Evolutionary conservation across 768 basidiomycete species (phyloP), one percentile per base, ranked within the genome.

Genomic region (Mycena capillaripes): DNA sequence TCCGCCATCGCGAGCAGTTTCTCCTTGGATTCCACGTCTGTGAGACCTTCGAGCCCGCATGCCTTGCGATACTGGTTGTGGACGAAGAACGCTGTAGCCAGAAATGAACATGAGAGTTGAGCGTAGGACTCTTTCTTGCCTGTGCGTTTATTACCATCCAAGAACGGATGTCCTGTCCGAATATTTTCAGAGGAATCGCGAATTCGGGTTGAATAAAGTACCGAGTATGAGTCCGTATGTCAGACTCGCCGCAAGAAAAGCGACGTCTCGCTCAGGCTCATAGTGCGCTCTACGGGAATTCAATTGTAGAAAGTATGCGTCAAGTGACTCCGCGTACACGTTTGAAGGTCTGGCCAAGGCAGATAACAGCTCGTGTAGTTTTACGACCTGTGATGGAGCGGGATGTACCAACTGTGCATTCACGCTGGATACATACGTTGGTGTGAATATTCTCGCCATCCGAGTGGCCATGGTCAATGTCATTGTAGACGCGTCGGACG

Each of bases 241-340:
- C 25, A 59, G 58, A 42, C 23, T 59, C 58, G 38, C 58, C 1
- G 38, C 58, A 6, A 59, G 58, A 59, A 42, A 59, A 38, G 58
- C 25, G 17, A 23, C 16, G 58, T 59, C 58, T 59, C 38, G 38
- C 23, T 59, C 58, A 16, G 58, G 58, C 58, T 59, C 58, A 25
- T 59, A 59, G 17, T 59, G 17, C 23, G 58, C 58, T 27, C 58
- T 59, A 27, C 17, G 38, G 27, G 6, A 38, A 17, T 12, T 44
- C 14, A 27, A n/a, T 23, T 23, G 23, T 25, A 25, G 14, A n/a
- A 48, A 12, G 11, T 48, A 8, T 23, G 23, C 7, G 9, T 11
- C 7, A 25, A 11, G n/a, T 6, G 46, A 4, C 23, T 23, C 7
- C n/a, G 23, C 21, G 46, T 23, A 48, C 46, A 48, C 46, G 23